These are phyloP conservation scores for Talaromyces islandicus DNA, from an alignment of 2,329 filamentous ascomycete genomes.

Conservation along the genomic window DNA sequence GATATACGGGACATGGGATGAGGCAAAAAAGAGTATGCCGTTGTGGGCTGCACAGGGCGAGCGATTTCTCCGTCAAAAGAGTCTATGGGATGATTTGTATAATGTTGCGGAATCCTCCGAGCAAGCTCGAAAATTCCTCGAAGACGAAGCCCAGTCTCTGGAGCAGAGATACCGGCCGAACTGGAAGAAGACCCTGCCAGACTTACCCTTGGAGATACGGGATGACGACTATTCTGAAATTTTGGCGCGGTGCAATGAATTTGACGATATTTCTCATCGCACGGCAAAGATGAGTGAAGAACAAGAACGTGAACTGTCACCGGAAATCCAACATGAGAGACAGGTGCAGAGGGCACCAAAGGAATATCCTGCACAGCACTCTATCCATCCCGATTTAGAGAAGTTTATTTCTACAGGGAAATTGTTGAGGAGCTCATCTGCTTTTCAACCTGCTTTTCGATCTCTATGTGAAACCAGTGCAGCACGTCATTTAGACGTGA, in stretches of 20 bases:
- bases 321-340: constrained; percentile 57
- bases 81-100: background rate
- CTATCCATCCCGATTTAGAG: background rate
- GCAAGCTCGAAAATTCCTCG: constrained; percentile 9
- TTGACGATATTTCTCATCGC: constrained; percentile 25
- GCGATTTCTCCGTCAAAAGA: constrained; percentile 40
- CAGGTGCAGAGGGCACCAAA: constrained; percentile 46
- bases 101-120: background rate
- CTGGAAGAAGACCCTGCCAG: constrained; percentile 2
- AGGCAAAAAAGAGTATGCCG: constrained; percentile 46
- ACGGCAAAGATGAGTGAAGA: constrained; percentile 52
- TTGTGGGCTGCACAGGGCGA: constrained; percentile 58
- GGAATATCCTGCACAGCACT: constrained; percentile 35
- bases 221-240: constrained; percentile 18
- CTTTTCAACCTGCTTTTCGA: constrained; percentile 1
- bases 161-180: background rate
- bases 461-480: background rate
- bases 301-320: constrained; percentile 54
- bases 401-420: background rate
- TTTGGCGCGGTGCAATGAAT: constrained; percentile 30
- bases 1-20: constrained; percentile 51
- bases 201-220: constrained; percentile 1
- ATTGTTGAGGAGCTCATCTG: background rate
- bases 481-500: background rate
- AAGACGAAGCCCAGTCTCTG: constrained; percentile 1